Evolutionary conservation across 2,329 filamentous ascomycete genomes (phyloP).

Genomic region (Aspergillus spinulosporus): DNA sequence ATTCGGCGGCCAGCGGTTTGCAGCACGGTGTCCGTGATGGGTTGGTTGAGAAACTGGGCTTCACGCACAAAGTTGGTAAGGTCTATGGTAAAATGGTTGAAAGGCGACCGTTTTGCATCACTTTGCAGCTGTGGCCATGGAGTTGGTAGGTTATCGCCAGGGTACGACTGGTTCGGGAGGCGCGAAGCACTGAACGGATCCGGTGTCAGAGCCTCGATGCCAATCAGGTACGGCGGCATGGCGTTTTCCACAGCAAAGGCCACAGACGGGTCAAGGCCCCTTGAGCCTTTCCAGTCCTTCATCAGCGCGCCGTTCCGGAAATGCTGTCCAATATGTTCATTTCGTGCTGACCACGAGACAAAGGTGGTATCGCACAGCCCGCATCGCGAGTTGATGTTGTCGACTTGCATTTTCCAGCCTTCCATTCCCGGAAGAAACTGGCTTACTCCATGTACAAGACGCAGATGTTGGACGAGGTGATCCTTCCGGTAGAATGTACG

Average conservation of each 20-base stretch:
- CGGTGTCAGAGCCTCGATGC: slow-evolving; percentile 25
- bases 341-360: slow-evolving; percentile 34
- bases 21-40: slow-evolving; percentile 33
- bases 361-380: slow-evolving; percentile 38
- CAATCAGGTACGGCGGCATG: slow-evolving; percentile 40
- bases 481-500: slow-evolving; percentile 62
- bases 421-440: slow-evolving; percentile 50
- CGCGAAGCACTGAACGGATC: slow-evolving; percentile 21
- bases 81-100: slow-evolving; percentile 24
- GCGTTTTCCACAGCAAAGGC: slow-evolving; percentile 38
- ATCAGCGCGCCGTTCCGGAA: slow-evolving; percentile 38
- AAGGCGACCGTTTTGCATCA: background rate
- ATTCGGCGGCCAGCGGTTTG: slow-evolving; percentile 34
- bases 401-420: slow-evolving; percentile 48
- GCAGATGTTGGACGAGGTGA: slow-evolving; percentile 57
- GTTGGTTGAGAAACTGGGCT: slow-evolving; percentile 26
- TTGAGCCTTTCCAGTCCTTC: slow-evolving; percentile 37
- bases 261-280: slow-evolving; percentile 34
- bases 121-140: background rate
- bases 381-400: slow-evolving; percentile 47
- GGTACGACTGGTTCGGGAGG: background rate
- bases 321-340: slow-evolving; percentile 40
- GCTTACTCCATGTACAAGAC: slow-evolving; percentile 56
- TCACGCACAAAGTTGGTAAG: slow-evolving; percentile 26
- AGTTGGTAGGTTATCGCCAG: background rate